Evolutionary conservation across 768 basidiomycete species (phyloP), one percentile per base, ranked within the genome.

Genomic region (Tylopilus vinaceipallidus): DNA sequence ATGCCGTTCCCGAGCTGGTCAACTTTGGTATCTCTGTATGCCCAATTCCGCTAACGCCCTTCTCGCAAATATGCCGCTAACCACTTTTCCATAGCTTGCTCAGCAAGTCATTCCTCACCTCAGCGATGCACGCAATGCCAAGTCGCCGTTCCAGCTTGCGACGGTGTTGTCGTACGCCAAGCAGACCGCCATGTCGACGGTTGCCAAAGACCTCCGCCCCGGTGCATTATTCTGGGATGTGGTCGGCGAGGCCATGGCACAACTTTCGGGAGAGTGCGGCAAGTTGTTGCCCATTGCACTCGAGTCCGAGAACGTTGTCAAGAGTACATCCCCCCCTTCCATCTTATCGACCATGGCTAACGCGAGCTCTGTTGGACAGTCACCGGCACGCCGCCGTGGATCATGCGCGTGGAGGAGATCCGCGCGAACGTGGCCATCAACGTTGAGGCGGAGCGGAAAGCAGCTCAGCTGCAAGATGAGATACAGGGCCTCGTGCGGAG

Each of bases 11-110:
- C 1, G 89, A 90, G 52, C 79, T 93, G 10, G 86, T 93, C 55
- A 91, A 95, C 69, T 91, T 95, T 64, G 91, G 91, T 63, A 89
- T 97, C 47, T 88, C 89, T 45, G 92, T 91, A 52, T 46, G 84
- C 65, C 9, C 36, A 13, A 27, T 40, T 44, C 6, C 24, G 23
- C 9, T 12, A 23, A 13, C 14, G 23, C 26, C 17, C n/a, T 34
- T 3, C 19, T 22, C 24, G 12, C 30, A 38, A 17, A 19, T 8
- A 7, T 6, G 14, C 32, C 5, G 22, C 27, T 52, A 29, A 61
- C 29, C 19, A 14, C 52, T 42, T 6, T 16, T 27, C 34, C 50
- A 0, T 45, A 95, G 91, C 80, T 98, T 40, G 94, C 95, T 0
- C 92, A 95, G 75, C 78, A 84, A 63, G 86, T 92, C 29, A 88